Conservation (phyloP, 805 yeast species). For the Barnettozyma californica region DNA sequence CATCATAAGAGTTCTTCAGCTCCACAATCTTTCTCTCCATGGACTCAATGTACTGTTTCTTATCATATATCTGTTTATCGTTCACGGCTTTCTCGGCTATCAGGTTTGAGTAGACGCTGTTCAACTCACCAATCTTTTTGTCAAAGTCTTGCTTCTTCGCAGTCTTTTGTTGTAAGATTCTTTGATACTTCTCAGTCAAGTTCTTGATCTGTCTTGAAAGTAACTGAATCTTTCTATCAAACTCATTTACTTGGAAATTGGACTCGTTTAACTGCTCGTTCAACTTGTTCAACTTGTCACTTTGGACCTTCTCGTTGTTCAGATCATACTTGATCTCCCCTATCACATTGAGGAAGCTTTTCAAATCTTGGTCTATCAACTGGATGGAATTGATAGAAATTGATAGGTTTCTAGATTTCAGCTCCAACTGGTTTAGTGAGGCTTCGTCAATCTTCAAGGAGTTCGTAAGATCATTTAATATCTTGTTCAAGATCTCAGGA, state of each 20-base stretch:
- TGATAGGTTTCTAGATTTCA: slow-evolving; percentile 43
- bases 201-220: slow-evolving; percentile 34
- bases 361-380: slow-evolving; percentile 22
- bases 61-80: slow-evolving; percentile 33
- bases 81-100: slow-evolving; percentile 32
- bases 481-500: slow-evolving; percentile 46
- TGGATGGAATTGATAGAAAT: slow-evolving; percentile 55
- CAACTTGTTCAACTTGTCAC: slow-evolving; percentile 13
- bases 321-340: slow-evolving; percentile 19
- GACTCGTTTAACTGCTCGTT: slow-evolving; percentile 18
- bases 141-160: slow-evolving; percentile 32
- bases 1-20: slow-evolving; percentile 30
- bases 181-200: slow-evolving; percentile 35
- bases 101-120: slow-evolving; percentile 32
- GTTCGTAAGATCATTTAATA: slow-evolving; percentile 46
- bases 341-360: slow-evolving; percentile 16
- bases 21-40: slow-evolving; percentile 34
- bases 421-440: slow-evolving; percentile 37
- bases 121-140: slow-evolving; percentile 30
- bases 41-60: slow-evolving; percentile 31
- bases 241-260: slow-evolving; percentile 21
- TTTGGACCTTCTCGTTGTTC: slow-evolving; percentile 13
- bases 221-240: slow-evolving; percentile 35
- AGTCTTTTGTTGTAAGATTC: slow-evolving; percentile 32
- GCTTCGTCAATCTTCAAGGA: slow-evolving; percentile 38